phyloP scores from a whole-genome alignment of 73 alveolate species.

The Paramecium tetraurelia region DNA sequence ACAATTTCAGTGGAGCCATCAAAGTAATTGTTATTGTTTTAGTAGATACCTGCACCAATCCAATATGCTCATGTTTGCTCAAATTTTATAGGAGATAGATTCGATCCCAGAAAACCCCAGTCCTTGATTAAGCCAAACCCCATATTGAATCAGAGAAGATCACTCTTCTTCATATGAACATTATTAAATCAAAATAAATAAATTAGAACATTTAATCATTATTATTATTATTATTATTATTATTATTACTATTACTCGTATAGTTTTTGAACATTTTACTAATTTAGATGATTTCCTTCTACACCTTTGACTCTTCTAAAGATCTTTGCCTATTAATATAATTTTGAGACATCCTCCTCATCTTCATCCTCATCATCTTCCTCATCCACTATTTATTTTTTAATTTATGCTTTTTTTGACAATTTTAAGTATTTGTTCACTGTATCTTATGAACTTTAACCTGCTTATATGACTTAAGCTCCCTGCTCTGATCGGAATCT shows the following conservation, averaged over 20 bases:
- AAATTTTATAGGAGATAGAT: conserved; percentile 81
- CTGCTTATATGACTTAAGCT: background rate
- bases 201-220: background rate
- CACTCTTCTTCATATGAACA: conserved; percentile 6
- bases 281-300: background rate
- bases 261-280: background rate
- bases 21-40: conserved; percentile 56
- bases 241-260: background rate
- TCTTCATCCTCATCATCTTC: background rate
- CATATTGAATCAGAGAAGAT: conserved; percentile 21
- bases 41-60: conserved; percentile 82
- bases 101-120: conserved; percentile 51
- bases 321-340: background rate
- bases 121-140: conserved; percentile 38
- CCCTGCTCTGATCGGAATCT: background rate
- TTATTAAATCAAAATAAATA: background rate
- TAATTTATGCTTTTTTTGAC: background rate
- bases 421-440: background rate
- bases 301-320: background rate
- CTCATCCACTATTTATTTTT: background rate
- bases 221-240: background rate
- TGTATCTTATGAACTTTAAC: background rate
- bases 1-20: conserved; percentile 93
- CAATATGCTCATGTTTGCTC: conserved; percentile 92
- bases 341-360: background rate